These are phyloP conservation scores for Pichia cactophila DNA, from an alignment of 1,139 yeast genomes.

Conservation along the genomic window DNA sequence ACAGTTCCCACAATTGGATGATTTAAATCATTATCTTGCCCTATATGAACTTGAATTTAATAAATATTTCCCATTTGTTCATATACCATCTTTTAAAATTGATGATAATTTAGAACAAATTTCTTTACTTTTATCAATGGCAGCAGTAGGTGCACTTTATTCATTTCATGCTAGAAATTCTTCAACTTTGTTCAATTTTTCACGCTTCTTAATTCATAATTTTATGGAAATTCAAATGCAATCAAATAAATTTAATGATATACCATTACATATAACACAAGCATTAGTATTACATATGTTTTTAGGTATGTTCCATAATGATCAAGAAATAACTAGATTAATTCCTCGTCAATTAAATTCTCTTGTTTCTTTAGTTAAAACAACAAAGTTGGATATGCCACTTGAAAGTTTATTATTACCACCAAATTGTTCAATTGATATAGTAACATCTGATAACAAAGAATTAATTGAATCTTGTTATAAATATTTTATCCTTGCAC, in stretches of 20 bases:
- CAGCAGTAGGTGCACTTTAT: conserved; percentile 84
- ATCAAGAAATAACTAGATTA: conserved; percentile 59
- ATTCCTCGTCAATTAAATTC: conserved; percentile 73
- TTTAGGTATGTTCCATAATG: conserved; percentile 77
- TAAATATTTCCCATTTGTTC: conserved; percentile 77
- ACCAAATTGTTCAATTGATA: conserved; percentile 37
- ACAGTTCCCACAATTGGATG: conserved; percentile 70
- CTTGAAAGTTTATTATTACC: conserved; percentile 55
- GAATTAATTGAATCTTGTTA: conserved; percentile 45
- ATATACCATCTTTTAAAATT: conserved; percentile 55
- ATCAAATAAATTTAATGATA: conserved; percentile 44
- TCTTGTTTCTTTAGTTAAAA: conserved; percentile 68
- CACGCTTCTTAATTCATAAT: conserved; percentile 70
- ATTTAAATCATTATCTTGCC: conserved; percentile 63
- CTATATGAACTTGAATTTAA: conserved; percentile 70
- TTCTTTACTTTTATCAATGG: conserved; percentile 73
- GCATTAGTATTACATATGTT: conserved; percentile 74
- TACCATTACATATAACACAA: conserved; percentile 87
- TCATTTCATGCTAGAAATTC: conserved; percentile 77
- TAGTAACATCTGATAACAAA: conserved; percentile 24
- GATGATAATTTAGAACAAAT: conserved; percentile 55
- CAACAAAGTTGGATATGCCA: conserved; percentile 70
- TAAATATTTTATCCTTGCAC: conserved; percentile 72
- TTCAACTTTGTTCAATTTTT: conserved; percentile 65
- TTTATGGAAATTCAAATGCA: conserved; percentile 58